Evolutionary conservation across 2,329 filamentous ascomycete genomes (phyloP).

Genomic region (Fusarium fracticaudum): DNA sequence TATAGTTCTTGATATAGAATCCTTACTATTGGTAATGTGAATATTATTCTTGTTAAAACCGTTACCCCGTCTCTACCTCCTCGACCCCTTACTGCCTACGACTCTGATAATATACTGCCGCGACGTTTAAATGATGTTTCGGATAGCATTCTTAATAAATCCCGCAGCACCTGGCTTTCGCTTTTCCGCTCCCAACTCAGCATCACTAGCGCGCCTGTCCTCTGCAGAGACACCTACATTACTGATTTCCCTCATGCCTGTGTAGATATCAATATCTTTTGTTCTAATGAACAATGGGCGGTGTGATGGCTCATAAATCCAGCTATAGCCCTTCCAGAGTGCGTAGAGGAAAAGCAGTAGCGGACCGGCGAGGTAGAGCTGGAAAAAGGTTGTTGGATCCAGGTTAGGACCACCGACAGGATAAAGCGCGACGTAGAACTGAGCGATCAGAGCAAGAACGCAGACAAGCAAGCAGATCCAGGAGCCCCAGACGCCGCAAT

Average conservation of each 20-base stretch:
- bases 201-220: not conserved
- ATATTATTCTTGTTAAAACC: too few relatives aligned
- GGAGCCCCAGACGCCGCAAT: not conserved
- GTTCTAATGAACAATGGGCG: not conserved
- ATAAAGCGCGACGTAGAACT: not conserved
- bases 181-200: not conserved
- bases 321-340: not conserved
- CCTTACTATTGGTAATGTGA: fast-evolving
- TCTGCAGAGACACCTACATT: not conserved
- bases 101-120: not conserved
- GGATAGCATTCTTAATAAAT: not conserved
- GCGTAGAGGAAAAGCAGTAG: not conserved
- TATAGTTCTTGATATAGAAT: too few relatives aligned
- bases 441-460: not conserved
- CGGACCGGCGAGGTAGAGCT: not conserved
- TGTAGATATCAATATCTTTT: not conserved
- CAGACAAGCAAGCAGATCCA: not conserved
- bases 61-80: too few relatives aligned
- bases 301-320: not conserved
- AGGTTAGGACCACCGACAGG: not conserved
- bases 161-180: not conserved
- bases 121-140: not conserved
- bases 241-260: not conserved
- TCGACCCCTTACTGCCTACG: not conserved
- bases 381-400: not conserved